Conservation (phyloP, 2,329 filamentous ascomycete genomes). For the Exophiala xenobiotica region DNA sequence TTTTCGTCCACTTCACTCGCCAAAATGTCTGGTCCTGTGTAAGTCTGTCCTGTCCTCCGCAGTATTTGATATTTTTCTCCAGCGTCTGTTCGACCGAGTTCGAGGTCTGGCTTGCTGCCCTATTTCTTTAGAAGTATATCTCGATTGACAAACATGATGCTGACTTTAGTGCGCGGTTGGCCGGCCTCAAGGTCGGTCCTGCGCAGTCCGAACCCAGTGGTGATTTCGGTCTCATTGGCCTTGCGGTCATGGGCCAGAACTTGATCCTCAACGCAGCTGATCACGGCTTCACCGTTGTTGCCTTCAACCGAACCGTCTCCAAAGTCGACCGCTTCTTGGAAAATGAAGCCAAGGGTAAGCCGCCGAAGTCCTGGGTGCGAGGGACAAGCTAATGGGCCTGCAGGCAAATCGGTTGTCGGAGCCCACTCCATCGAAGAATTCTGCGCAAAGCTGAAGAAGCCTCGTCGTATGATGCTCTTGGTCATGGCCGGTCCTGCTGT, state of each 20-base stretch:
- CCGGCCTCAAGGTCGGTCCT: constrained; percentile 68
- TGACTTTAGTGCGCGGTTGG: constrained; percentile 69
- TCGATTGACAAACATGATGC: constrained; percentile 39
- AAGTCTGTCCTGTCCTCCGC: constrained; percentile 15
- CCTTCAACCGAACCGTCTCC: constrained; percentile 96
- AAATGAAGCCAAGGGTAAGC: constrained; percentile 79
- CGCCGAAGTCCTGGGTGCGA: neutral
- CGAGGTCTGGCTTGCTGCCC: constrained; percentile 2
- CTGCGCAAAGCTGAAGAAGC: constrained; percentile 92
- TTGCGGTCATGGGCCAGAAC: constrained; percentile 89
- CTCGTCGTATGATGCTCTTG: constrained; percentile 95
- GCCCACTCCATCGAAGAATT: constrained; percentile 94
- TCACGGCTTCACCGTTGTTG: constrained; percentile 93
- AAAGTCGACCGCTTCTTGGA: constrained; percentile 95
- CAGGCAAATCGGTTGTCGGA: constrained; percentile 89
- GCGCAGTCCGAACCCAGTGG: constrained; percentile 59
- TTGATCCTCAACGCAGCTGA: constrained; percentile 87
- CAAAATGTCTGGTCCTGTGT: constrained; percentile 33
- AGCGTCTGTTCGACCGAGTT: neutral
- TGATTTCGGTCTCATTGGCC: constrained; percentile 89
- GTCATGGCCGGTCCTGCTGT: constrained; percentile 98
- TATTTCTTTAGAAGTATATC: constrained; percentile 1
- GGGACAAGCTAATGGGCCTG: constrained; percentile 38
- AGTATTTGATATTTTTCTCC: neutral
- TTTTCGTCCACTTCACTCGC: constrained; percentile 11